These are phyloP conservation scores for Blastobotrys serpentis DNA, from an alignment of 1,139 yeast species.

Conservation along the genomic window DNA sequence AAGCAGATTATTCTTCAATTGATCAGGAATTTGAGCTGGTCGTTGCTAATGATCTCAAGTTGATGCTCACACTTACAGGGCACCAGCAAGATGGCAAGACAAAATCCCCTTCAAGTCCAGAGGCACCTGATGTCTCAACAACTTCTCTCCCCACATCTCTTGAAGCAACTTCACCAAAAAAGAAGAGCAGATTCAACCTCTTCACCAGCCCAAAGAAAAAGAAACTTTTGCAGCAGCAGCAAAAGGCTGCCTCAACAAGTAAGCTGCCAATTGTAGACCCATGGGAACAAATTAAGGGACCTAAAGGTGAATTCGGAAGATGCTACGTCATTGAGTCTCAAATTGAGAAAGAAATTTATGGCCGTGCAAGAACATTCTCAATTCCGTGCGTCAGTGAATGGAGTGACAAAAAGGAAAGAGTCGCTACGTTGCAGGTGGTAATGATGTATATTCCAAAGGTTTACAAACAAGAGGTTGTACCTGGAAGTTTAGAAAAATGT, in stretches of 20 bases:
- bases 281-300: constrained; percentile 54
- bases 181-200: constrained; percentile 21
- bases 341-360: constrained; percentile 57
- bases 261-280: constrained; percentile 23
- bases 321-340: constrained; percentile 66
- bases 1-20: constrained; percentile 44
- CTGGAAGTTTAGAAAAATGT: constrained; percentile 41
- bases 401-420: constrained; percentile 48
- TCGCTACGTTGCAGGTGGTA: constrained; percentile 67
- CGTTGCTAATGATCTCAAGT: constrained; percentile 59
- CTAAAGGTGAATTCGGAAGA: constrained; percentile 85
- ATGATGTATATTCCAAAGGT: constrained; percentile 68
- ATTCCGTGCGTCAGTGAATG: constrained; percentile 79
- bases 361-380: constrained; percentile 52
- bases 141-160: constrained; percentile 8
- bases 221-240: constrained; percentile 10
- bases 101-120: not conserved
- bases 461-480: constrained; percentile 51
- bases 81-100: constrained; percentile 20
- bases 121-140: constrained; percentile 5
- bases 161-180: constrained; percentile 19
- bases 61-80: constrained; percentile 67
- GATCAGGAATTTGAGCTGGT: constrained; percentile 82
- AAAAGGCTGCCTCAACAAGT: constrained; percentile 9
- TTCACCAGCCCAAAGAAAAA: constrained; percentile 15